Evolutionary conservation across 2,329 filamentous ascomycete genomes (phyloP), one percentile per base, ranked within the genome.

Genomic region (Colletotrichum cordylinicola): DNA sequence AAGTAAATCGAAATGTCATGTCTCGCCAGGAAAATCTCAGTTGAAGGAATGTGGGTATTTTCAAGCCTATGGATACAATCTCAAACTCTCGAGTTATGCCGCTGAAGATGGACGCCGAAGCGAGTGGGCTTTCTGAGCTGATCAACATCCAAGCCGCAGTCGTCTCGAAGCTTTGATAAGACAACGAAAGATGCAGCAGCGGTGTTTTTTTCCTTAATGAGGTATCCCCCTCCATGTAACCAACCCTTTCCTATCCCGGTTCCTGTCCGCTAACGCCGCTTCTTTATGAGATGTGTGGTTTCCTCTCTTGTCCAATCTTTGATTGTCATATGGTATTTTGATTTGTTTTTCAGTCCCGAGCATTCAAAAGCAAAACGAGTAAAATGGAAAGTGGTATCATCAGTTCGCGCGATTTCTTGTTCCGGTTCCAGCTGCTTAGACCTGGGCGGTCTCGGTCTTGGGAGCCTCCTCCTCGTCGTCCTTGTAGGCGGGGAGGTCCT

Each of bases 401-500:
- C 66, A 75, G 61, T 65, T 76, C 70, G 58, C 61, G 58, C 48
- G 16, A 15, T 64, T 33, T 60, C 67, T 39, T 52, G 8, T 74
- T 69, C 67, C 55, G 62, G n/a, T 27, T 56, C 48, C 21, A 33
- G 5, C 39, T 15, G 29, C 48, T 56, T 70, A 77, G 48, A 70
- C 67, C 70, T 74, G 66, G 33, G 67, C 21, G 5, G 67, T 64
- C 43, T 77, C 67, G 43, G 15, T 61, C 74, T 76, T 76, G n/a
- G 61, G 0, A 2, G 16, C 21, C 0, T 76, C 69, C 58, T 78
- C 77, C 24, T 79, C 78, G 15, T 79, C 78, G 35, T 82, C 79
- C 52, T 81, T 70, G 74, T 84, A 84, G 58, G 77, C 77, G 37
- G 81, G 82, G 35, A 80, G 81, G 56, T 74, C 70, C 60, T 82